Evolutionary conservation across 176 grass and related monocot genomes (phyloP), one percentile per base, ranked within the genome.

Genomic region (Miscanthus lutarioriparius): DNA sequence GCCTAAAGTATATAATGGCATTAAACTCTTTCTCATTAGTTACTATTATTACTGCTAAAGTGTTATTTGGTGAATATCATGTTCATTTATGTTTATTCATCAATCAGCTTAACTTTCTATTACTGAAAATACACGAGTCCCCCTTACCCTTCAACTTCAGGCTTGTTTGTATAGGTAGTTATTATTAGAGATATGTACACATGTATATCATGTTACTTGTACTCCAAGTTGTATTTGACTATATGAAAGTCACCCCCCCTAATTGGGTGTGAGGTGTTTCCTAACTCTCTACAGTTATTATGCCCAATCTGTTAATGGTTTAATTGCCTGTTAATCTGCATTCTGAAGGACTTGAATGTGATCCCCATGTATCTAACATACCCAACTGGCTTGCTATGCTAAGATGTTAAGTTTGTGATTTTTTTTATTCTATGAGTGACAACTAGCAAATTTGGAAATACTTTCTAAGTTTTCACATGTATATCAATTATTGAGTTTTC

Each of bases 341-440:
- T n/a, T n/a, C n/a, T 61, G 19, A 49, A 48, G 17, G 58, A 40
- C 7, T 59, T n/a, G n/a, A n/a, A n/a, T 43, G 36, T 45, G 12
- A 28, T 79, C 38, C 36, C 36, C 12, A 23, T 38, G 35, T 22
- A 22, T 39, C 25, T 51, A 20, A 28, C 14, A 43, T 41, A 26
- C 15, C 30, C 16, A 23, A 32, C 10, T 15, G 36, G 9, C 28
- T 27, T 86, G 4, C 58, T 44, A 77, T 78, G 20, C 70, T 86
- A 78, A 37, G 8, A 40, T 10, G 47, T 44, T 7, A 13, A 43
- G 53, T 77, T 71, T 77, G 25, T 81, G 20, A 66, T 27, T 77
- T 83, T 7, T 78, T 86, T 15, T 59, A 90, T 49, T 87, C 19
- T 59, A 90, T 39, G 61, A 38, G n/a, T 58, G 37, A 67, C 10